These are phyloP conservation scores for Malus domestica DNA, from an alignment of 306 rosid species.

Conservation along the genomic window DNA sequence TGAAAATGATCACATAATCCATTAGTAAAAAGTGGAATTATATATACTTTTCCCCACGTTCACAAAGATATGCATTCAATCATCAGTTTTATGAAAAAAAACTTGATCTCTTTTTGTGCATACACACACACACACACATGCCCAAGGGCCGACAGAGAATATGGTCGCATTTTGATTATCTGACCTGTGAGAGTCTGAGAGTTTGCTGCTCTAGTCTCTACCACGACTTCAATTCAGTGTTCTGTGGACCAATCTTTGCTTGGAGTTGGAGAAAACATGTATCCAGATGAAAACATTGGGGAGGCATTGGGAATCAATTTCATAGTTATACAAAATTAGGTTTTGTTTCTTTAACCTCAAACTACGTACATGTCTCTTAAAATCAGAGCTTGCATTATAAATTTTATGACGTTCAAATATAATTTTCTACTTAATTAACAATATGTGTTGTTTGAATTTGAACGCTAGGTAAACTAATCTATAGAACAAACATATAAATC, in stretches of 20 bases:
- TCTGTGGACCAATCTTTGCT: neutral
- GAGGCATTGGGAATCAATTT: neutral
- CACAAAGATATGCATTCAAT: neutral
- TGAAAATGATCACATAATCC: neutral
- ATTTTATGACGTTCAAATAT: neutral
- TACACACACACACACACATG: too few relatives aligned
- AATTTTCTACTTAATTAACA: neutral
- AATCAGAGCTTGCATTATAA: neutral
- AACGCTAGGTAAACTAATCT: too few relatives aligned
- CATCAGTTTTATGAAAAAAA: neutral
- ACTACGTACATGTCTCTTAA: neutral
- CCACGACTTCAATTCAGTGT: neutral
- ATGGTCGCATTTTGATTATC: neutral
- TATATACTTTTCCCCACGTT: neutral
- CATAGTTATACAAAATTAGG: neutral
- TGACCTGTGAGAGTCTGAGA: neutral
- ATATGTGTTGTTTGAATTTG: neutral
- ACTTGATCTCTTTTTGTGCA: constrained; percentile 5
- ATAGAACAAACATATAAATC: too few relatives aligned
- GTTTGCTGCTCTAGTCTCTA: neutral
- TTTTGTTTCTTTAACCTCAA: neutral
- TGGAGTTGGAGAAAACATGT: neutral
- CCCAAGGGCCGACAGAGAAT: neutral
- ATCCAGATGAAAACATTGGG: neutral
- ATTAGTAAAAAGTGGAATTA: neutral